Conservation (phyloP, 192 early-diverging fungal genomes). For the Paraglomus brasilianum region DNA sequence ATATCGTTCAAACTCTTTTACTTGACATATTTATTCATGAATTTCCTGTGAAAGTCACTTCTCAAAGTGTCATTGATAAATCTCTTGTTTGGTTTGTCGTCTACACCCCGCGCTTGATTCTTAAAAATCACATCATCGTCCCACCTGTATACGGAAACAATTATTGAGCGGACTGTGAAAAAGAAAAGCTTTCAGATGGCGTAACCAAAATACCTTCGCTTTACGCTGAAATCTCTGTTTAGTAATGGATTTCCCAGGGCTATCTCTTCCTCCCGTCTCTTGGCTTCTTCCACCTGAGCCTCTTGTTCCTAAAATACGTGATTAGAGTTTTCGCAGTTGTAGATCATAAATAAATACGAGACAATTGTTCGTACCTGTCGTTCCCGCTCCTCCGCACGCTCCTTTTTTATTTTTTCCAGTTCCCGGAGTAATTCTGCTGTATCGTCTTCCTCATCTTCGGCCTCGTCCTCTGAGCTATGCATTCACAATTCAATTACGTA, state of each 20-base stretch:
- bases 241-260: slow-evolving; percentile 84
- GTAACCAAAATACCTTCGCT: slow-evolving; percentile 58
- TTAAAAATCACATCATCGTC: slow-evolving; percentile 99
- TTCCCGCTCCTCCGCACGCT: slow-evolving; percentile 89
- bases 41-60: slow-evolving; percentile 95
- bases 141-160: slow-evolving; percentile 58
- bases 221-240: slow-evolving; percentile 74
- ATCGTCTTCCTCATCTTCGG: slow-evolving; percentile 88
- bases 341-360: neutral
- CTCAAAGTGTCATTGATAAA: slow-evolving; percentile 97
- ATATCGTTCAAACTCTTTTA: slow-evolving; percentile 32
- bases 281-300: slow-evolving; percentile 58
- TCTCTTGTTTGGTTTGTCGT: slow-evolving; percentile 87
- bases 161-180: neutral
- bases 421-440: slow-evolving; percentile 80
- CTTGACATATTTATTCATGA: slow-evolving; percentile 88
- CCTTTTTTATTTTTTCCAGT: slow-evolving; percentile 89
- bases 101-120: slow-evolving; percentile 88
- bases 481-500: neutral
- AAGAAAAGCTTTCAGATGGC: neutral
- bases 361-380: slow-evolving; percentile 46
- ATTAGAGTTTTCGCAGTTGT: slow-evolving; percentile 34
- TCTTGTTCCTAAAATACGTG: slow-evolving; percentile 47
- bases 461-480: slow-evolving; percentile 39
- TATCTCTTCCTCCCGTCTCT: slow-evolving; percentile 57